A percentile compares a stretch with the other conserved stretches of the same genome.
phyloP scores from a whole-genome alignment of 805 yeast genomes.

The Ogataea allantospora region DNA sequence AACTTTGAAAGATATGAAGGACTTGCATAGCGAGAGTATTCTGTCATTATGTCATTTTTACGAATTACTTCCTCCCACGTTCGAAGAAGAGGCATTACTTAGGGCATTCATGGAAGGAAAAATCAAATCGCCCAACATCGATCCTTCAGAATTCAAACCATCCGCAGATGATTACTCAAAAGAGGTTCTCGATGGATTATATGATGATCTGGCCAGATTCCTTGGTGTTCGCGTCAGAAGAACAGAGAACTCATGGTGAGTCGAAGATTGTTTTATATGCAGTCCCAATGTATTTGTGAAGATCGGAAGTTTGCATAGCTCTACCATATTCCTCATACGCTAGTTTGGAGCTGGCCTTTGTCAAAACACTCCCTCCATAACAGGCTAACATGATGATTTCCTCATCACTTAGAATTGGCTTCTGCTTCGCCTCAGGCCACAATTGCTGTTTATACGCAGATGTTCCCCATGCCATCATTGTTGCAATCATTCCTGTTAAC shows the following conservation, averaged over 20 bases:
- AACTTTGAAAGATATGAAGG: conserved; percentile 51
- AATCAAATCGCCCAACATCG: conserved; percentile 39
- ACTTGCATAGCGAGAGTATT: conserved; percentile 44
- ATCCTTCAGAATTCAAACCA: conserved; percentile 26
- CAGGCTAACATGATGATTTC: conserved; percentile 51
- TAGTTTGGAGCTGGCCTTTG: conserved; percentile 58
- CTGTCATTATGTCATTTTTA: conserved; percentile 66
- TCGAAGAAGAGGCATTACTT: conserved; percentile 50
- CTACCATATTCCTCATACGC: conserved; percentile 71
- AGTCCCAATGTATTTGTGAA: conserved; percentile 64
- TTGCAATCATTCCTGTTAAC: conserved; percentile 79
- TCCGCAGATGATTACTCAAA: conserved; percentile 37
- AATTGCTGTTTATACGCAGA: conserved; percentile 56
- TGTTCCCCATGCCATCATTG: conserved; percentile 75
- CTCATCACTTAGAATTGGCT: conserved; percentile 31
- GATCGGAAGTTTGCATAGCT: conserved; percentile 81
- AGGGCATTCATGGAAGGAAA: conserved; percentile 54
- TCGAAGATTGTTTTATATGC: conserved; percentile 33
- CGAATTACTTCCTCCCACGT: conserved; percentile 69
- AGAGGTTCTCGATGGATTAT: conserved; percentile 52
- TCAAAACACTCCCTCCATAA: conserved; percentile 67
- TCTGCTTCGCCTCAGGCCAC: conserved; percentile 50
- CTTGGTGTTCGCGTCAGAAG: conserved; percentile 62
- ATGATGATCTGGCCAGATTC: conserved; percentile 64
- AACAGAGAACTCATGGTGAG: conserved; percentile 46